Percentiles rank a stretch among this genome's conserved stretches.
Evolutionary conservation across 768 basidiomycete species (phyloP).

Genomic region (Multifurca ochricompacta): DNA sequence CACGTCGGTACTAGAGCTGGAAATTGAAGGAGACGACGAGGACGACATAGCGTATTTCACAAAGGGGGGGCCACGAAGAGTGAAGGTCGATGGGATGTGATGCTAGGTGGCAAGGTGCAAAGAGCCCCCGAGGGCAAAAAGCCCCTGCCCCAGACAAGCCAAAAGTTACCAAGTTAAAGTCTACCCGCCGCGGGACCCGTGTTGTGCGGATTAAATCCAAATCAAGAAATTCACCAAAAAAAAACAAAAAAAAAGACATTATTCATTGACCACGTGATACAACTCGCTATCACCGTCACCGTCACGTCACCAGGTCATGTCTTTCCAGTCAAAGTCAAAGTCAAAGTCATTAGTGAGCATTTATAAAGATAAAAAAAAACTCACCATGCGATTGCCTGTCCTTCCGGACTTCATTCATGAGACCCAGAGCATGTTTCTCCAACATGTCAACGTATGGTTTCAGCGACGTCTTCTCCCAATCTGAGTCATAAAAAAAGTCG

Average conservation of each 20-base stretch:
- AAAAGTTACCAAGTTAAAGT: too few species aligned
- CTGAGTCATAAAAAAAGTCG: slow-evolving; percentile 28
- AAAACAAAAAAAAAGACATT: too few species aligned
- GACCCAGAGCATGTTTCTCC: slow-evolving; percentile 55
- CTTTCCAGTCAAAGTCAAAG: background rate
- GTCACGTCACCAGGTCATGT: slow-evolving; percentile 17
- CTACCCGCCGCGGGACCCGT: too few species aligned
- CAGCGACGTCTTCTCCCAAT: slow-evolving; percentile 83
- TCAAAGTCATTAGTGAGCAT: background rate
- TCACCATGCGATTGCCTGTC: slow-evolving; percentile 40
- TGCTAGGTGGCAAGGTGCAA: too few species aligned
- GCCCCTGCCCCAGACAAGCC: too few species aligned
- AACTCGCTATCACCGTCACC: too few species aligned
- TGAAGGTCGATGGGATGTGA: too few species aligned
- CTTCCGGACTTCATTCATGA: slow-evolving; percentile 52
- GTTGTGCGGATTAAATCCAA: too few species aligned
- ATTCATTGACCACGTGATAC: too few species aligned
- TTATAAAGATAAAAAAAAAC: too few species aligned
- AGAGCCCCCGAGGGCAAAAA: too few species aligned
- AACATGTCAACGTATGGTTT: slow-evolving; percentile 87
- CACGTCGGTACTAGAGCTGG: background rate
- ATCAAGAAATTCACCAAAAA: too few species aligned
- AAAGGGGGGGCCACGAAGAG: background rate
- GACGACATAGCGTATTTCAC: slow-evolving; percentile 7
- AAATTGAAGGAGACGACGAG: background rate